Percentiles rank a stretch among this genome's conserved stretches.
Evolutionary conservation across 768 basidiomycete species (phyloP).

Genomic region (Podaxis mareebaensis): DNA sequence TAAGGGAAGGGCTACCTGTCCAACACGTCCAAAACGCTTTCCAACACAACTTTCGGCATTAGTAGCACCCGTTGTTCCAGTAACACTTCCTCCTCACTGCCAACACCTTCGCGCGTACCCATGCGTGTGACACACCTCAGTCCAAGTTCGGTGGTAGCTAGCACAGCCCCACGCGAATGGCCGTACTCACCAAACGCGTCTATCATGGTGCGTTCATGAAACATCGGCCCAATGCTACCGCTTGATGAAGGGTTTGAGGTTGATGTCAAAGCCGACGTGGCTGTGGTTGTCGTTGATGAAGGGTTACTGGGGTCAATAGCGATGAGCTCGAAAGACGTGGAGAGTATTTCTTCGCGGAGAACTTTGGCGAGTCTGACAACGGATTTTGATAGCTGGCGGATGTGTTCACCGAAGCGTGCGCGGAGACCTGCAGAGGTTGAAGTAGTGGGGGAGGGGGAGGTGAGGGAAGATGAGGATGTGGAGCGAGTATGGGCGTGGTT

Average conservation of each 20-base stretch:
- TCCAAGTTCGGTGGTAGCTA: slow-evolving; percentile 75
- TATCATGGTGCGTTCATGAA: slow-evolving; percentile 44
- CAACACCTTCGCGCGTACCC: slow-evolving; percentile 16
- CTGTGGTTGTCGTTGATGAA: slow-evolving; percentile 25
- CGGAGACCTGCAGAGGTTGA: slow-evolving; percentile 29
- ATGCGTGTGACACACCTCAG: slow-evolving; percentile 57
- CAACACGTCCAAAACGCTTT: slow-evolving; percentile 58
- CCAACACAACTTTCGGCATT: slow-evolving; percentile 75
- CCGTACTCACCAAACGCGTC: slow-evolving; percentile 67
- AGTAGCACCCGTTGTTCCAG: slow-evolving; percentile 63
- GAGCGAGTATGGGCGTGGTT: slow-evolving; percentile 1
- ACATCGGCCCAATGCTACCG: slow-evolving; percentile 21
- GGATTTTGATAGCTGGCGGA: slow-evolving; percentile 64
- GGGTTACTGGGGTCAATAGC: slow-evolving; percentile 48
- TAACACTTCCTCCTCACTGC: slow-evolving; percentile 36
- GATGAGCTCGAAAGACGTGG: slow-evolving; percentile 72
- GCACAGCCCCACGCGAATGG: slow-evolving; percentile 48
- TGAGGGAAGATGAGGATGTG: slow-evolving; percentile 23
- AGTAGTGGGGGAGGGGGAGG: slow-evolving; percentile 24
- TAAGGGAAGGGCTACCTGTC: not conserved
- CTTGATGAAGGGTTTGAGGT: slow-evolving; percentile 20
- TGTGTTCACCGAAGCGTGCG: slow-evolving; percentile 36
- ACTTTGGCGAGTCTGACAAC: slow-evolving; percentile 65
- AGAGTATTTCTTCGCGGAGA: slow-evolving; percentile 74
- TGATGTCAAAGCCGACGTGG: slow-evolving; percentile 33